Conservation (phyloP, 176 grass and related monocot species). For the Eleusine indica region DNA sequence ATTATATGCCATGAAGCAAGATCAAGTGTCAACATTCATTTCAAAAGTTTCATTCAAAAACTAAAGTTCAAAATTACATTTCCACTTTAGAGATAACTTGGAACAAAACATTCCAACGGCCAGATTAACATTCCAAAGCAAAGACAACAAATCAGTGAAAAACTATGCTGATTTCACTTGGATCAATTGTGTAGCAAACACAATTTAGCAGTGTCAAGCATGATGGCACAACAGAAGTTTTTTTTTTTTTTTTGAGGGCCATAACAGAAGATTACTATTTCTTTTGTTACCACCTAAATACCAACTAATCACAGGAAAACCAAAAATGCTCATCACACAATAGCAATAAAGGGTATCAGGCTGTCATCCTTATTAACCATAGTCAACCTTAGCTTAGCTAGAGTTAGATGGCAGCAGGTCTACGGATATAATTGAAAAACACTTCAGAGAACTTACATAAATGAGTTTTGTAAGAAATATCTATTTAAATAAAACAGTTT, state of each 20-base stretch:
- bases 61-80: slow-evolving; percentile 2
- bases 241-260: no score
- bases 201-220: neutral
- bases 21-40: neutral
- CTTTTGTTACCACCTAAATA: neutral
- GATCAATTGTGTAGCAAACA: neutral
- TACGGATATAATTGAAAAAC: neutral
- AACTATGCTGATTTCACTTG: neutral
- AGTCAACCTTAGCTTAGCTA: slow-evolving; percentile 3
- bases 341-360: neutral
- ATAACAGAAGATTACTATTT: neutral
- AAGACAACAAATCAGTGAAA: neutral
- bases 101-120: neutral
- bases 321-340: neutral
- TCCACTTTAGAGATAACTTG: slow-evolving; percentile 28
- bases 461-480: neutral
- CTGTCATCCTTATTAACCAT: neutral
- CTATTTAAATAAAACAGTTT: neutral
- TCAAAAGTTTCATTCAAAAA: neutral
- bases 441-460: neutral
- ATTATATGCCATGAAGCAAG: neutral
- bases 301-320: neutral
- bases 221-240: neutral
- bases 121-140: neutral
- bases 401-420: neutral